These are phyloP conservation scores for Aspergillus candidus DNA, from an alignment of 2,329 filamentous ascomycete species.

Conservation along the genomic window DNA sequence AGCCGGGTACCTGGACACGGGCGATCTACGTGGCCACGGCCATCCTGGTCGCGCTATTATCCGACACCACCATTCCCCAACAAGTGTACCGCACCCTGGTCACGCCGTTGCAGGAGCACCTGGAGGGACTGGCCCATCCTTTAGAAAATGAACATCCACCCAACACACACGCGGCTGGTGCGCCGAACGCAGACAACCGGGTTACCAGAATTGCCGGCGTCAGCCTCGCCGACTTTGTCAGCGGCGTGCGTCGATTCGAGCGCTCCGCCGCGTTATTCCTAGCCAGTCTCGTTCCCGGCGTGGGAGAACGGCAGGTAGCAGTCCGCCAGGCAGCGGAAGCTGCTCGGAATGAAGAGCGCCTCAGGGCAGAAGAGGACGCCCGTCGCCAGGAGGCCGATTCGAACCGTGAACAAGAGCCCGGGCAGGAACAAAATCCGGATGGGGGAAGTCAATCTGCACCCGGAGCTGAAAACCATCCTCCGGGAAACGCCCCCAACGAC, in stretches of 20 bases:
- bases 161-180: not conserved
- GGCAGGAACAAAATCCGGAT: constrained; percentile 5
- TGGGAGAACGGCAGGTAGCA: constrained; percentile 56
- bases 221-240: constrained; percentile 3
- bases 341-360: constrained; percentile 24
- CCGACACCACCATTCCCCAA: constrained; percentile 35
- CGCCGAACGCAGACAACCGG: constrained; percentile 5
- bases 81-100: constrained; percentile 30
- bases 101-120: constrained; percentile 37
- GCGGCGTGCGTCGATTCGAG: constrained; percentile 39
- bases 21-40: constrained; percentile 35
- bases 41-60: constrained; percentile 35
- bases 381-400: constrained; percentile 17
- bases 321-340: constrained; percentile 49
- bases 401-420: constrained; percentile 8
- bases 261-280: constrained; percentile 56
- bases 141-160: constrained; percentile 18
- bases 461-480: no score
- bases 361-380: constrained; percentile 20
- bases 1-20: constrained; percentile 42
- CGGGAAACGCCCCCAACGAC: no score
- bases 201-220: constrained; percentile 1
- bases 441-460: not conserved
- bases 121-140: constrained; percentile 38
- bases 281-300: constrained; percentile 56